Conservation (phyloP, 75 land plant species). For the Pinus albicaulis region DNA sequence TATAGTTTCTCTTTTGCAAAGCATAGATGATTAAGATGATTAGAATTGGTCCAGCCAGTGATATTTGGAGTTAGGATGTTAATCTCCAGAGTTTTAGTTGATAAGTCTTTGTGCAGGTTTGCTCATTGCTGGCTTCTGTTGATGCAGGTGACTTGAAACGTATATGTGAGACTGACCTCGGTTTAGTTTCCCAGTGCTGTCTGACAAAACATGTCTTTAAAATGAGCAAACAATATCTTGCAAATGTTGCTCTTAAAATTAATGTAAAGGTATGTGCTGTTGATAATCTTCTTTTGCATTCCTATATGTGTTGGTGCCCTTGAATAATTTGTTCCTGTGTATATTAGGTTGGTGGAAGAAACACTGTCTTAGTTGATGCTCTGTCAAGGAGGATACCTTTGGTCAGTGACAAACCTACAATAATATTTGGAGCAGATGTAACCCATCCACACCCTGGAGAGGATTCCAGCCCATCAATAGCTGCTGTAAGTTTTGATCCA, state of each 20-base stretch:
- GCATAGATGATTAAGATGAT: neutral
- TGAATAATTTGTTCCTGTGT: neutral
- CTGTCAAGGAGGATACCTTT: slow-evolving; percentile 67
- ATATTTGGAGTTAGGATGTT: no score
- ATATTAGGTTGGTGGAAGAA: slow-evolving; percentile 88
- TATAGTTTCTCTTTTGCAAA: neutral
- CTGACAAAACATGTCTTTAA: slow-evolving; percentile 87
- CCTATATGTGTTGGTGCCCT: neutral
- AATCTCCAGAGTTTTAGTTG: no score
- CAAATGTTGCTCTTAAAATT: slow-evolving; percentile 86
- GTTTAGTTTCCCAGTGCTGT: slow-evolving; percentile 89
- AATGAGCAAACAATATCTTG: slow-evolving; percentile 86
- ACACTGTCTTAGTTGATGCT: slow-evolving; percentile 89
- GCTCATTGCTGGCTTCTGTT: neutral
- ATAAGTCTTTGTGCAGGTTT: no score
- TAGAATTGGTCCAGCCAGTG: no score
- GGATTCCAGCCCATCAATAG: slow-evolving; percentile 91
- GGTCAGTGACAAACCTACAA: slow-evolving; percentile 95
- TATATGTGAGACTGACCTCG: slow-evolving; percentile 91
- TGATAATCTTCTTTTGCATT: neutral
- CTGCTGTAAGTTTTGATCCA: slow-evolving; percentile 66
- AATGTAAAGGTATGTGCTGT: slow-evolving; percentile 75
- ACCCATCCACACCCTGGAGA: slow-evolving; percentile 97
- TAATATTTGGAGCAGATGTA: slow-evolving; percentile 98
- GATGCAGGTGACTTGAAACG: slow-evolving; percentile 81